Percentiles rank a stretch among this genome's conserved stretches.
phyloP scores from a whole-genome alignment of 805 yeast genomes.

The Candida sphagnicola region DNA sequence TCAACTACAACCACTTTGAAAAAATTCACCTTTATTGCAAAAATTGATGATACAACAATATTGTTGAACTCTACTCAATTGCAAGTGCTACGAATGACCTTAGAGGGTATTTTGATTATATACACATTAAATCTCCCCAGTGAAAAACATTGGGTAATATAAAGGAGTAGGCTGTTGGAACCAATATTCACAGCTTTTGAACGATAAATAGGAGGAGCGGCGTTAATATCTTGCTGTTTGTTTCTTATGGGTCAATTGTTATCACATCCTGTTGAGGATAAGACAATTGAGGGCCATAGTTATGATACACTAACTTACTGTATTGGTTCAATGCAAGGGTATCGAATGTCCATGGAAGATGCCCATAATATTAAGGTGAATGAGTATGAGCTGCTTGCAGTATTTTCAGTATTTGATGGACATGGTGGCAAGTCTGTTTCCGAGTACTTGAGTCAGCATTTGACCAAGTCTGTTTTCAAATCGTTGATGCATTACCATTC shows the following conservation, averaged over 20 bases:
- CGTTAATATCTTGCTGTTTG: neutral
- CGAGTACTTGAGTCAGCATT: conserved; percentile 42
- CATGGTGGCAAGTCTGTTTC: conserved; percentile 74
- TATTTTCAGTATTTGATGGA: conserved; percentile 78
- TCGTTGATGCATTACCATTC: conserved; percentile 13
- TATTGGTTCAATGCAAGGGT: conserved; percentile 77
- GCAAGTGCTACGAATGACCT: too few relatives aligned
- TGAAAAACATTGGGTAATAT: too few relatives aligned
- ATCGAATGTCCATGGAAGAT: conserved; percentile 71
- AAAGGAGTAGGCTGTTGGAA: too few relatives aligned
- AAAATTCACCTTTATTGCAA: too few relatives aligned
- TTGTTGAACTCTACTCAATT: too few relatives aligned
- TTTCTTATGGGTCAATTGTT: conserved; percentile 68
- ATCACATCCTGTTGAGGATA: conserved; percentile 72
- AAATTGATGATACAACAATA: too few relatives aligned
- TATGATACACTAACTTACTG: conserved; percentile 50
- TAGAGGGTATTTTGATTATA: too few relatives aligned
- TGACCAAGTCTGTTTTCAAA: conserved; percentile 35
- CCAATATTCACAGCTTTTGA: too few relatives aligned
- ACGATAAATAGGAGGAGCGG: neutral
- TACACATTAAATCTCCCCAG: too few relatives aligned
- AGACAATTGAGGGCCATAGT: conserved; percentile 47
- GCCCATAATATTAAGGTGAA: conserved; percentile 56
- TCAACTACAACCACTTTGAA: too few relatives aligned
- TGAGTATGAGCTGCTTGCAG: conserved; percentile 37